Conservation (phyloP, 345 rosid genomes). For the Clarkia xantiana region DNA sequence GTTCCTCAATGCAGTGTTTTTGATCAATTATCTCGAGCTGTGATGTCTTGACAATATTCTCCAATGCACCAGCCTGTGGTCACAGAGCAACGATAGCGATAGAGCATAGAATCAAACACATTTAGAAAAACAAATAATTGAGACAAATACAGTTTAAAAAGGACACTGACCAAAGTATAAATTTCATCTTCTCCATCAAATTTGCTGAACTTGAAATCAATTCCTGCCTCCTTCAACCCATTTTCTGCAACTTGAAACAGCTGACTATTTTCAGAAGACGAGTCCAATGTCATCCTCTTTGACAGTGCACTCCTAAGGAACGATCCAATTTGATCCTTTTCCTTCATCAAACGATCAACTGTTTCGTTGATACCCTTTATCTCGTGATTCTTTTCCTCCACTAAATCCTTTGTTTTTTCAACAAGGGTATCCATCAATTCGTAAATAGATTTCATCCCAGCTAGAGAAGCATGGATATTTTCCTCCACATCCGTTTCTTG, state of each 20-base stretch:
- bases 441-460: slow-evolving; percentile 81
- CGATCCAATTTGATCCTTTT: slow-evolving; percentile 83
- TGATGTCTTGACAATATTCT: slow-evolving; percentile 81
- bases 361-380: slow-evolving; percentile 60
- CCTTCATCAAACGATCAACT: slow-evolving; percentile 49
- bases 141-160: slow-evolving; percentile 4
- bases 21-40: slow-evolving; percentile 78
- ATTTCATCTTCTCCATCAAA: slow-evolving; percentile 52
- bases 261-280: slow-evolving; percentile 45
- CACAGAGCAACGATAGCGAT: not conserved
- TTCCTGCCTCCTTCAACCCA: slow-evolving; percentile 68
- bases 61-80: slow-evolving; percentile 79
- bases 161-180: slow-evolving; percentile 54
- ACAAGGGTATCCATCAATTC: slow-evolving; percentile 50
- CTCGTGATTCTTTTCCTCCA: slow-evolving; percentile 53
- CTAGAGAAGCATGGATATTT: slow-evolving; percentile 73
- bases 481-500: slow-evolving; percentile 73
- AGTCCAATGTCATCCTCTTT: slow-evolving; percentile 39
- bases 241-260: slow-evolving; percentile 76
- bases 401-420: slow-evolving; percentile 43
- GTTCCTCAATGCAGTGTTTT: slow-evolving; percentile 58
- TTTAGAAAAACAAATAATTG: not conserved
- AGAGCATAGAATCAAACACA: not conserved
- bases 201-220: slow-evolving; percentile 48
- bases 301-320: slow-evolving; percentile 83